These are phyloP conservation scores for Blastobotrys arbuscula DNA, from an alignment of 1,139 yeast species.

Conservation along the genomic window DNA sequence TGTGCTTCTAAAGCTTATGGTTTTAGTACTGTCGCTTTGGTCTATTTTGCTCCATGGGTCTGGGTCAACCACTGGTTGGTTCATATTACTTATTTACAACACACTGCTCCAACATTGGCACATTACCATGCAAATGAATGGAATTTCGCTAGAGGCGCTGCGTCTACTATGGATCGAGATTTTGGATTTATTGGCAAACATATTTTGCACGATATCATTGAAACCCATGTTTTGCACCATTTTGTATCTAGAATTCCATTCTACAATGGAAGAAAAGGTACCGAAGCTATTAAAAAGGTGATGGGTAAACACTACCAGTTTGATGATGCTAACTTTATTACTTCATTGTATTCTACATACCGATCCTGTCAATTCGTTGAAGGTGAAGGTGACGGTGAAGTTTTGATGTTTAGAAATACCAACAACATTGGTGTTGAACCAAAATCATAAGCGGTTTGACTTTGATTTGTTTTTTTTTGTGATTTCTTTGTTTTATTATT, in stretches of 20 bases:
- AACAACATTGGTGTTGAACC: constrained; percentile 48
- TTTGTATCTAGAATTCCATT: constrained; percentile 81
- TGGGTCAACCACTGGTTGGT: constrained; percentile 90
- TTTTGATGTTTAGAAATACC: constrained; percentile 70
- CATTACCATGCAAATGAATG: constrained; percentile 71
- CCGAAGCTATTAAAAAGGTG: constrained; percentile 70
- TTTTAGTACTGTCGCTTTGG: constrained; percentile 54
- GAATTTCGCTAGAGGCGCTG: constrained; percentile 88
- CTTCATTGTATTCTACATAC: constrained; percentile 61
- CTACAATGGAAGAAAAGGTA: constrained; percentile 77
- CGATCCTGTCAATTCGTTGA: constrained; percentile 81
- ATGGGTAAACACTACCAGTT: constrained; percentile 75
- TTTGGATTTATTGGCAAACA: constrained; percentile 76
- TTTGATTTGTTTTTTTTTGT: constrained; percentile 11
- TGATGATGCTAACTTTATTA: constrained; percentile 67
- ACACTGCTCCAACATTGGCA: constrained; percentile 74
- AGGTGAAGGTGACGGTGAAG: constrained; percentile 77
- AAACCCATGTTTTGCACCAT: constrained; percentile 86
- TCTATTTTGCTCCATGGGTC: constrained; percentile 73
- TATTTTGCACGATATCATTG: constrained; percentile 83
- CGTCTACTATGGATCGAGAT: constrained; percentile 79
- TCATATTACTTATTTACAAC: constrained; percentile 78
- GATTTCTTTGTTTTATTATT: background rate
- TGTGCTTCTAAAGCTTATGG: constrained; percentile 62
- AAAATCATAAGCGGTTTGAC: background rate